A percentile compares a stretch with the other conserved stretches of the same genome.
These are phyloP conservation scores for Juncus inflexus DNA, from an alignment of 176 grass and related monocot genomes.

Conservation along the genomic window DNA sequence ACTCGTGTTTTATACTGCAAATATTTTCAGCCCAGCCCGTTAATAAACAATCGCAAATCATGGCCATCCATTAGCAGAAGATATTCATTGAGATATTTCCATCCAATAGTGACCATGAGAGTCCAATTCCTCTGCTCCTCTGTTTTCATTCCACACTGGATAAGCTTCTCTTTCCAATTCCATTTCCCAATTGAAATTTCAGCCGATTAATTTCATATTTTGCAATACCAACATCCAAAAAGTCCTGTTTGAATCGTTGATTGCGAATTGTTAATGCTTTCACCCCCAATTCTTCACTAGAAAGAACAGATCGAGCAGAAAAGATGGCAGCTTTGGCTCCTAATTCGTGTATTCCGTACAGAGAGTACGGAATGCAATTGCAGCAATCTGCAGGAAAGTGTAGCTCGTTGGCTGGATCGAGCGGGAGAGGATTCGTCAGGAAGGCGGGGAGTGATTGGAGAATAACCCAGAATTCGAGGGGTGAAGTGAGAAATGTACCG, in stretches of 20 bases:
- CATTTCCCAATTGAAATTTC: conserved; percentile 4
- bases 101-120: neutral
- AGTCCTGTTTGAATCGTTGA: neutral
- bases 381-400: conserved; percentile 18
- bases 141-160: conserved; percentile 21
- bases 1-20: too few species aligned
- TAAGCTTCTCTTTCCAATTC: conserved; percentile 20
- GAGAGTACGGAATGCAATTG: conserved; percentile 22
- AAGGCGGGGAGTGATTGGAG: conserved; percentile 11
- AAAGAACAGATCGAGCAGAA: neutral
- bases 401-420: conserved; percentile 42
- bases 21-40: too few species aligned
- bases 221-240: too few species aligned
- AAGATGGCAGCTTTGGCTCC: conserved; percentile 56
- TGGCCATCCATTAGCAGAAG: neutral
- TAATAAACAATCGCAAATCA: too few species aligned
- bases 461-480: neutral
- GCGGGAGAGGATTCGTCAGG: conserved; percentile 23
- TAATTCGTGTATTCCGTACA: conserved; percentile 39
- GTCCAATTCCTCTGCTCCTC: conserved; percentile 15
- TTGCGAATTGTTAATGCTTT: conserved; percentile 3
- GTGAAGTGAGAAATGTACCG: conserved; percentile 17
- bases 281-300: neutral
- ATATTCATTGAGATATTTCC: neutral
- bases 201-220: neutral